Evolutionary conservation across 1,284 basidiomycete genomes (phyloP).

Genomic region (Blastosporella zonata): DNA sequence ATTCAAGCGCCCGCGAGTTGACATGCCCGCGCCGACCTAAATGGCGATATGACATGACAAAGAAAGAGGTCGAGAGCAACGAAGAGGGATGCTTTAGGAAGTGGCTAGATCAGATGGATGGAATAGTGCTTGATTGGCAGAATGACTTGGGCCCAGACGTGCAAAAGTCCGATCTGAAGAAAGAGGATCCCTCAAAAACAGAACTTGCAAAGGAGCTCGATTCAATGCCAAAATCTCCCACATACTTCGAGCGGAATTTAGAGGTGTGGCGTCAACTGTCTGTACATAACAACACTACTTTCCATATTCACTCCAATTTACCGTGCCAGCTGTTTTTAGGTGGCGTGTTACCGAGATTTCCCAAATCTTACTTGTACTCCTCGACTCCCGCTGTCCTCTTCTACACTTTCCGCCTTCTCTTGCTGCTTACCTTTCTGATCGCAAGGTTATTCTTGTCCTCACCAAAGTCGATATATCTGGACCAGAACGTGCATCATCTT

Average conservation of each 20-base stretch:
- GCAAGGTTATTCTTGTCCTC: constrained; percentile 73
- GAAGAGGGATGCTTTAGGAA: constrained; percentile 77
- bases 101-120: constrained; percentile 69
- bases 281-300: constrained; percentile 28
- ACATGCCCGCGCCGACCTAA: constrained; percentile 74
- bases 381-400: constrained; percentile 84
- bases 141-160: constrained; percentile 22
- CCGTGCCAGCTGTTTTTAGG: constrained; percentile 34
- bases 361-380: constrained; percentile 78
- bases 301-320: constrained; percentile 9
- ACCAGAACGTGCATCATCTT: constrained; percentile 53
- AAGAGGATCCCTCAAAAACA: constrained; percentile 3
- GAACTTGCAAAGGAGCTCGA: constrained; percentile 19
- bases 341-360: constrained; percentile 89
- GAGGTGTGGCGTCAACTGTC: constrained; percentile 92
- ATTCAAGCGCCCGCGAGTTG: constrained; percentile 28
- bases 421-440: constrained; percentile 42
- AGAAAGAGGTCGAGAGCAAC: constrained; percentile 83
- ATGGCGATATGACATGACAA: constrained; percentile 81
- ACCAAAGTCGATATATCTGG: constrained; percentile 84
- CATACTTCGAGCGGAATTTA: constrained; percentile 85
- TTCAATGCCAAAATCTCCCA: constrained; percentile 59
- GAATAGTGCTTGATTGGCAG: constrained; percentile 54
- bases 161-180: constrained; percentile 16
- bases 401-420: constrained; percentile 66